Percentiles rank a stretch among this genome's conserved stretches.
Evolutionary conservation across 2,329 filamentous ascomycete species (phyloP).

Genomic region (Diaporthe vexans): DNA sequence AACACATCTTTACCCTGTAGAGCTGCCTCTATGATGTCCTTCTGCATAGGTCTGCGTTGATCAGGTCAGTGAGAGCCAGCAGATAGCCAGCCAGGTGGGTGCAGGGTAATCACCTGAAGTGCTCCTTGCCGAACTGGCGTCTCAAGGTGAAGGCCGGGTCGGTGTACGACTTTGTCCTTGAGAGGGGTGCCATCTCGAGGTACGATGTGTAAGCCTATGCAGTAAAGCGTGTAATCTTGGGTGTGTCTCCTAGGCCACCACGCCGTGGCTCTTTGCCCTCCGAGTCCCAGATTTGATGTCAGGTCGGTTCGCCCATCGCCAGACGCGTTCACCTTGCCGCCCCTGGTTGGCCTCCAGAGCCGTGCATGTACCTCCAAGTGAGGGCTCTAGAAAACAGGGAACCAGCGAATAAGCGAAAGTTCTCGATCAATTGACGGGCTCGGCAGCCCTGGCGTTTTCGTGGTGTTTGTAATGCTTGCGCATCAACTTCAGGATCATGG

Average conservation of each 20-base stretch:
- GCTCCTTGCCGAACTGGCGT: constrained; percentile 78
- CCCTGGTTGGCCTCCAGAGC: background rate
- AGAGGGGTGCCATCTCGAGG: constrained; percentile 56
- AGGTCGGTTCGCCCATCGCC: constrained; percentile 32
- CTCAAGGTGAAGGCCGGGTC: constrained; percentile 83
- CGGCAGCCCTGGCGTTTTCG: background rate
- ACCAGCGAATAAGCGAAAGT: background rate
- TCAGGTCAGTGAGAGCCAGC: background rate
- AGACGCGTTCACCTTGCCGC: background rate
- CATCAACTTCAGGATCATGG: background rate
- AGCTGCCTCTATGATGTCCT: constrained; percentile 87
- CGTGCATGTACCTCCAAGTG: background rate
- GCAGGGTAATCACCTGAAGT: constrained; percentile 72
- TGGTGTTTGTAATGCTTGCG: background rate
- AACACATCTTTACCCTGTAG: constrained; percentile 91
- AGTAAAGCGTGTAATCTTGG: background rate
- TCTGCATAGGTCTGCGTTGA: constrained; percentile 78
- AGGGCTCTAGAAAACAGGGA: background rate
- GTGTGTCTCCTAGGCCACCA: constrained; percentile 27
- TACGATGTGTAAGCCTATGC: background rate
- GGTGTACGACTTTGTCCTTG: constrained; percentile 63
- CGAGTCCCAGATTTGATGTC: constrained; percentile 32
- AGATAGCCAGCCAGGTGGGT: background rate
- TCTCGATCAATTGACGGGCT: background rate
- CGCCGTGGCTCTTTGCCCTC: constrained; percentile 29